phyloP scores from a whole-genome alignment of 2,329 filamentous ascomycete genomes.

The Trichoderma citrinoviride region DNA sequence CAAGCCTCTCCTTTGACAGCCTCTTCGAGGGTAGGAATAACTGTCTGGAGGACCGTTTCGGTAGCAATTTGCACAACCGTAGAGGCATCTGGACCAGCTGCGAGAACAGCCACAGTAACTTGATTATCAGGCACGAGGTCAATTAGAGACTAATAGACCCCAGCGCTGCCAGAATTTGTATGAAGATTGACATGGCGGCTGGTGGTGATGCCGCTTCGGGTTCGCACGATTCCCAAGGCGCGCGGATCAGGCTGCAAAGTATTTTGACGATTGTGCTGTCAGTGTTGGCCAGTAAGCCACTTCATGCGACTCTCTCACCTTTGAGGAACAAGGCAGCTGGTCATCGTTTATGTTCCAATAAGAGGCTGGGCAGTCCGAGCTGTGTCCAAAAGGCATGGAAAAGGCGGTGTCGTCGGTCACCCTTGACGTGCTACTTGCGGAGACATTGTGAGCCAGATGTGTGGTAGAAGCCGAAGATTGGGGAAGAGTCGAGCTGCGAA shows the following conservation, averaged over 20 bases:
- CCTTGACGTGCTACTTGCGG: constrained; percentile 18
- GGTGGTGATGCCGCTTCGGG: constrained; percentile 32
- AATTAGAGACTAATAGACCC: constrained; percentile 34
- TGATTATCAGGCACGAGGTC: constrained; percentile 34
- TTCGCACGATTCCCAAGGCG: constrained; percentile 28
- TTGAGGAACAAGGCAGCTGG: not conserved
- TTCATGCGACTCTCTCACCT: not conserved
- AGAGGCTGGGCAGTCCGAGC: not conserved
- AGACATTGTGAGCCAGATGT: constrained; percentile 22
- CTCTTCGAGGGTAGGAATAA: constrained; percentile 21
- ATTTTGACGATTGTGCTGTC: constrained; percentile 13
- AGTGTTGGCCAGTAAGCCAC: not conserved
- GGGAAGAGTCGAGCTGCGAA: constrained; percentile 9
- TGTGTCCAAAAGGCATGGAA: constrained; percentile 10
- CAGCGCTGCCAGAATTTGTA: constrained; percentile 36
- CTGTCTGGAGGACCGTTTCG: constrained; percentile 15
- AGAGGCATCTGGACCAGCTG: constrained; percentile 16
- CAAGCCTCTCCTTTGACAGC: constrained; percentile 11
- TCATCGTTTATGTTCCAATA: constrained; percentile 20
- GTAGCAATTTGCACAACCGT: not conserved
- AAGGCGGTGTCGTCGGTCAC: constrained; percentile 25
- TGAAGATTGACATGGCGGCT: constrained; percentile 35
- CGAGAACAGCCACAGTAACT: constrained; percentile 27
- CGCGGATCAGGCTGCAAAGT: constrained; percentile 31
- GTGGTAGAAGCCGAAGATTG: constrained; percentile 22